phyloP scores from a whole-genome alignment of 208 protist genomes.

The Trypanosoma boissoni region DNA sequence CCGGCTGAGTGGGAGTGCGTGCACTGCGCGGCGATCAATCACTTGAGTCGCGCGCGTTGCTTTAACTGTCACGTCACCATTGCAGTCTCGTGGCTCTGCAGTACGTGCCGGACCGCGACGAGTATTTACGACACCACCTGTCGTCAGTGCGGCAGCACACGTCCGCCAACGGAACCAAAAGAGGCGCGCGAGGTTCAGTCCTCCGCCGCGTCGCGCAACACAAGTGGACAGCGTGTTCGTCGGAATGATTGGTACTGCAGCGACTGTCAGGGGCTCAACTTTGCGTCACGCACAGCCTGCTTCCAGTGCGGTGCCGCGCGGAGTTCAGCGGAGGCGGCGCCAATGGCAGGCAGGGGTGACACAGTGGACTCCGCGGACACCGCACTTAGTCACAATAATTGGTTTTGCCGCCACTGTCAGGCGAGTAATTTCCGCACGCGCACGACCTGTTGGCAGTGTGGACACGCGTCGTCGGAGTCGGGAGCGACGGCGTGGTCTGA shows the following conservation, averaged over 20 bases:
- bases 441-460: slow-evolving; percentile 79
- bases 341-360: too few relatives aligned
- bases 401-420: slow-evolving; percentile 71
- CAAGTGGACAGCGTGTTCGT: not conserved
- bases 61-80: slow-evolving; percentile 72
- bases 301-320: slow-evolving; percentile 58
- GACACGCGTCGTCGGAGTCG: slow-evolving; percentile 25
- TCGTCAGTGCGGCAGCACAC: slow-evolving; percentile 42
- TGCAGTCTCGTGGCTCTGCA: slow-evolving; percentile 72
- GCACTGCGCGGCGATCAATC: slow-evolving; percentile 77
- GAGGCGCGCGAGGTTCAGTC: slow-evolving; percentile 28
- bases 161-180: slow-evolving; percentile 50
- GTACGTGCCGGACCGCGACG: slow-evolving; percentile 40
- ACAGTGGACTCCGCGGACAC: slow-evolving; percentile 1
- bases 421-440: slow-evolving; percentile 87
- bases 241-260: slow-evolving; percentile 68
- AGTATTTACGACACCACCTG: slow-evolving; percentile 82
- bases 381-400: slow-evolving; percentile 68
- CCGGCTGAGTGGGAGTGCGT: slow-evolving; percentile 80
- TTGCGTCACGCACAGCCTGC: slow-evolving; percentile 59
- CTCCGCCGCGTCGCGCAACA: not conserved
- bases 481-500: slow-evolving; percentile 27
- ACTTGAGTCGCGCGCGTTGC: slow-evolving; percentile 65
- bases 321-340: not conserved
- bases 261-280: slow-evolving; percentile 71